These are phyloP conservation scores for Xerophyta viscosa DNA, from an alignment of 106 monocot species.

Conservation along the genomic window DNA sequence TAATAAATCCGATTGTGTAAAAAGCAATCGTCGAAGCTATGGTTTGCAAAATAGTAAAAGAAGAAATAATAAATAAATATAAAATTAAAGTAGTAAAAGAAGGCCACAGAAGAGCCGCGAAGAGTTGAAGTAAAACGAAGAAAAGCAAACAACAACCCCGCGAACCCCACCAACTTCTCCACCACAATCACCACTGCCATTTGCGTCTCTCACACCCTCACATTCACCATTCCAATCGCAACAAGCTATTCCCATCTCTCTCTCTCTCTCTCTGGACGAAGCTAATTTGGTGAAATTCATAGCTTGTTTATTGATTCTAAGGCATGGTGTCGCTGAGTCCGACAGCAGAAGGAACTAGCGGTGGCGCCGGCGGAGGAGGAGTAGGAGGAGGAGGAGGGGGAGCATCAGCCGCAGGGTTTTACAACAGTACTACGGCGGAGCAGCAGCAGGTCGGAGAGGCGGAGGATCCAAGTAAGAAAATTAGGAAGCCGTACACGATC, in stretches of 20 bases:
- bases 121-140: no score
- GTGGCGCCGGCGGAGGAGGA: background rate
- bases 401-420: background rate
- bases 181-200: no score
- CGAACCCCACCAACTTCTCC: no score
- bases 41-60: no score
- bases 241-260: background rate
- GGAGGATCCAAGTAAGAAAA: slow-evolving; percentile 47
- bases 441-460: slow-evolving; percentile 1
- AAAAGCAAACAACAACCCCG: no score
- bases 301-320: background rate
- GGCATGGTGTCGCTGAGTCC: slow-evolving; percentile 1
- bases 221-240: no score
- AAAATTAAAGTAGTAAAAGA: no score
- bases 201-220: no score
- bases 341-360: background rate
- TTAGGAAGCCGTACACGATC: slow-evolving; percentile 84
- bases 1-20: no score
- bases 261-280: background rate
- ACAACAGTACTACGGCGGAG: background rate
- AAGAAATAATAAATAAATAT: no score
- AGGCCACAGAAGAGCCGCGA: no score
- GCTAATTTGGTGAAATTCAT: background rate
- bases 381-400: background rate
- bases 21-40: no score